Evolutionary conservation across 176 grass and related monocot species (phyloP).

Genomic region (Panicum miliaceum): DNA sequence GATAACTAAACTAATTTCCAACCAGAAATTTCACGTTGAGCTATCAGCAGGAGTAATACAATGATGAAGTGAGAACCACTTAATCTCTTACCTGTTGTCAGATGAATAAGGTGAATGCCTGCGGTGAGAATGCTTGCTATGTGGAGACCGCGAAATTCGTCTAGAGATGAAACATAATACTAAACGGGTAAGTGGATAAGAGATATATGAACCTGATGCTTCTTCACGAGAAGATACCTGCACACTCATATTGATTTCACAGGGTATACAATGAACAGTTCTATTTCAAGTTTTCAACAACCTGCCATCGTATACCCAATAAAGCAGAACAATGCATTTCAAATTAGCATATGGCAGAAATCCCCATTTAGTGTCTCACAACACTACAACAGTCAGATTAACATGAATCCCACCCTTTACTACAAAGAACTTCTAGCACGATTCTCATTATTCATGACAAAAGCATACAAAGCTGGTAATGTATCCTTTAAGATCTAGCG

Average conservation of each 20-base stretch:
- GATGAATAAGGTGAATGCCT: constrained; percentile 89
- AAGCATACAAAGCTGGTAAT: constrained; percentile 20
- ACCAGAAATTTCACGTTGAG: constrained; percentile 16
- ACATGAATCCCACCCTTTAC: background rate
- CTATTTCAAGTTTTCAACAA: background rate
- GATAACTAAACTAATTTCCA: background rate
- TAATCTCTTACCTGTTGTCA: constrained; percentile 64
- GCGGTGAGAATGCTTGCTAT: constrained; percentile 90
- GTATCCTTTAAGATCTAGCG: background rate
- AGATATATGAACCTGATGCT: constrained; percentile 60
- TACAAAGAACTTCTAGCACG: background rate
- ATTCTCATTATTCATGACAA: constrained; percentile 24
- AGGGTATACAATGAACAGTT: constrained; percentile 27
- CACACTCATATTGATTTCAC: constrained; percentile 48
- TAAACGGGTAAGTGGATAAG: constrained; percentile 75
- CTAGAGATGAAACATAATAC: constrained; percentile 91
- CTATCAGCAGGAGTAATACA: constrained; percentile 47
- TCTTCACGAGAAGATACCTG: constrained; percentile 68
- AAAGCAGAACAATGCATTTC: constrained; percentile 20
- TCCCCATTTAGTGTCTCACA: constrained; percentile 10
- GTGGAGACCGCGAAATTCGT: constrained; percentile 91
- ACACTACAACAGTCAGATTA: background rate
- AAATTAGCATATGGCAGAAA: constrained; percentile 25
- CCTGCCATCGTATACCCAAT: constrained; percentile 18
- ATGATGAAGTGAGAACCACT: constrained; percentile 38